Conservation (phyloP, 495 filamentous ascomycete species). For the Penicillium odoratum region DNA sequence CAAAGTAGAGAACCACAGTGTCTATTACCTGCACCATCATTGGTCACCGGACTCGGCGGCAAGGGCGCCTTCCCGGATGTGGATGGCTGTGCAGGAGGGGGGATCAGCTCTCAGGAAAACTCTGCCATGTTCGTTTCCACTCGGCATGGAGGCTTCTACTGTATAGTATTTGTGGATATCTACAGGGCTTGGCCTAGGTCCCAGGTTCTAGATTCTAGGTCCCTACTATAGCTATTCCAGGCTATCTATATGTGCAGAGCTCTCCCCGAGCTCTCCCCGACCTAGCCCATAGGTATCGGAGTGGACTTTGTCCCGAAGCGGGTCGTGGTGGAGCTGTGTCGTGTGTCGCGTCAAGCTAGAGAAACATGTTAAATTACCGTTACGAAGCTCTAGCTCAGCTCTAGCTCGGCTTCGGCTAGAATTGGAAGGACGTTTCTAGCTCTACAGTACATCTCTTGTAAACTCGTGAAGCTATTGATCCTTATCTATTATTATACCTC, state of each 20-base stretch:
- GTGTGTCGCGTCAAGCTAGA: conserved; percentile 7
- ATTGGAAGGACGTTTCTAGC: neutral
- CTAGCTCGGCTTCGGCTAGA: neutral
- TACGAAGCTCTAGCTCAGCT: neutral
- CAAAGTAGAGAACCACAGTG: conserved; percentile 11
- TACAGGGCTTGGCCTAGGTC: neutral
- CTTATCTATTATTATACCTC: neutral
- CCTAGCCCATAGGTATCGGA: neutral
- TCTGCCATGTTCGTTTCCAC: conserved; percentile 1
- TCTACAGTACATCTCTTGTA: neutral
- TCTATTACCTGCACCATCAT: conserved; percentile 11
- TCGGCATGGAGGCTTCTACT: conserved; percentile 1
- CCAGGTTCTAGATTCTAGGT: too few species aligned
- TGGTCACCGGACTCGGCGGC: conserved; percentile 12
- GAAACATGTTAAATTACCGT: neutral
- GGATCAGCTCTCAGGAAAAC: conserved; percentile 9
- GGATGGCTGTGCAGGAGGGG: conserved; percentile 27
- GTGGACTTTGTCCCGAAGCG: conserved; percentile 12
- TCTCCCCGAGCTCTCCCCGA: neutral
- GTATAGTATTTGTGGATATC: neutral
- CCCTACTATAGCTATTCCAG: too few species aligned
- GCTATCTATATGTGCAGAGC: neutral
- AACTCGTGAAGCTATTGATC: neutral
- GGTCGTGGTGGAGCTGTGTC: conserved; percentile 11
- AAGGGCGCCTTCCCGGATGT: conserved; percentile 26